Conservation (phyloP, 208 protist species). For the Crithidia fasciculata region DNA sequence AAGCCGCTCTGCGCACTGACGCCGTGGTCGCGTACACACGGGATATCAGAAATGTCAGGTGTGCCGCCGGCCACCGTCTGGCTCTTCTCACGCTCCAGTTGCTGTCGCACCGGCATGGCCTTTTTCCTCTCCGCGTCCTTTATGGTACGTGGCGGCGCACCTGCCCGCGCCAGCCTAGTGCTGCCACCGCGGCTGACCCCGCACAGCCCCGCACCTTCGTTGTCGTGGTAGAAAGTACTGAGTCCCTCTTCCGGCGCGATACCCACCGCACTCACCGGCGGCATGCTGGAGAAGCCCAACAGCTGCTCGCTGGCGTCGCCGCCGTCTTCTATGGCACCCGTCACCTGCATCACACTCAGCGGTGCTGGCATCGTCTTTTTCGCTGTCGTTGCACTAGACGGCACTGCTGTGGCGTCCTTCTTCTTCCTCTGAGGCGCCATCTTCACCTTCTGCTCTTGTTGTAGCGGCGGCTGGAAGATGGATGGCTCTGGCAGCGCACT, state of each 20-base stretch:
- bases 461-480: slow-evolving; percentile 8
- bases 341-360: not conserved
- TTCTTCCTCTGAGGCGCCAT: not conserved
- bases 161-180: too few relatives aligned
- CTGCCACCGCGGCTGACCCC: too few relatives aligned
- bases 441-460: not conserved
- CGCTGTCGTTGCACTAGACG: not conserved
- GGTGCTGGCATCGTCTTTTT: not conserved
- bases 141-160: not conserved
- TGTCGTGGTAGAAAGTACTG: slow-evolving; percentile 20
- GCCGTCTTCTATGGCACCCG: not conserved
- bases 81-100: slow-evolving; percentile 7
- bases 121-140: not conserved
- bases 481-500: slow-evolving; percentile 21
- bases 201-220: not conserved
- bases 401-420: not conserved
- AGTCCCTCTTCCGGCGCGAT: not conserved
- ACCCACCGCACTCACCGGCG: slow-evolving; percentile 1
- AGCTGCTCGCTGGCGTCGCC: not conserved
- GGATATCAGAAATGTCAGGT: slow-evolving; percentile 14
- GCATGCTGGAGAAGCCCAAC: not conserved
- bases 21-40: not conserved
- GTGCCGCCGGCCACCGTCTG: not conserved
- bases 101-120: not conserved
- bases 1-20: slow-evolving; percentile 10